Evolutionary conservation across 2,329 filamentous ascomycete species (phyloP).

Genomic region (Clonostachys rosea): DNA sequence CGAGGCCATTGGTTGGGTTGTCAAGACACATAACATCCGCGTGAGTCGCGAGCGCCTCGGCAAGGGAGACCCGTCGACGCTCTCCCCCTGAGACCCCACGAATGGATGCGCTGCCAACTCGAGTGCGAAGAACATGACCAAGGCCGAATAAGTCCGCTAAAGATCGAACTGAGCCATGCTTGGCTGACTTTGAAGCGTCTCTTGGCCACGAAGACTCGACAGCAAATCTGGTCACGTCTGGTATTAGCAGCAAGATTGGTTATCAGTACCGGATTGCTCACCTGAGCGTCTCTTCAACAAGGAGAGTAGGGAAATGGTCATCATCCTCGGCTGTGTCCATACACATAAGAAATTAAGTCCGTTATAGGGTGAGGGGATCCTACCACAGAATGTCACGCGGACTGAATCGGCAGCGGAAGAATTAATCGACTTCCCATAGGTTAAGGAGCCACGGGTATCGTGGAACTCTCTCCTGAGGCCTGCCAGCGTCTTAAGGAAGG

Average conservation of each 20-base stretch:
- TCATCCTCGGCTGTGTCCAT: slow-evolving; percentile 61
- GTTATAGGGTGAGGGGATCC: slow-evolving; percentile 11
- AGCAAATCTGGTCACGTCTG: too few relatives aligned
- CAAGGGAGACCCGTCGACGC: slow-evolving; percentile 67
- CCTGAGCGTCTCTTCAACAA: slow-evolving; percentile 48
- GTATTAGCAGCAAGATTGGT: too few relatives aligned
- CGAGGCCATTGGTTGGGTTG: slow-evolving; percentile 64
- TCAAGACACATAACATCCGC: slow-evolving; percentile 52
- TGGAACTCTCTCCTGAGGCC: slow-evolving; percentile 22
- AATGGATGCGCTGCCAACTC: slow-evolving; percentile 60
- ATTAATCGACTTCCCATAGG: too few relatives aligned
- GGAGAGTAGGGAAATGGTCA: slow-evolving; percentile 58
- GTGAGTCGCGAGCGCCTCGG: slow-evolving; percentile 49
- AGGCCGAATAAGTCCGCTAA: too few relatives aligned
- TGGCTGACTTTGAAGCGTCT: too few relatives aligned
- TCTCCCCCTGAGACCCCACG: slow-evolving; percentile 55
- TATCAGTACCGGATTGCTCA: too few relatives aligned
- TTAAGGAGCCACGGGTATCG: too few relatives aligned
- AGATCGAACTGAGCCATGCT: too few relatives aligned
- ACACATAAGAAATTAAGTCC: slow-evolving; percentile 37
- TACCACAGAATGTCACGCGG: slow-evolving; percentile 28
- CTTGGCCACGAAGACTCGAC: too few relatives aligned
- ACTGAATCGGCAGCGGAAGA: too few relatives aligned
- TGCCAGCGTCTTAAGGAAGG: slow-evolving; percentile 46
- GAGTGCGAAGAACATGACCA: slow-evolving; percentile 52